A percentile compares a stretch with the other conserved stretches of the same genome.
Conservation (phyloP, 2,329 filamentous ascomycete genomes). For the Coniochaeta ligniaria region DNA sequence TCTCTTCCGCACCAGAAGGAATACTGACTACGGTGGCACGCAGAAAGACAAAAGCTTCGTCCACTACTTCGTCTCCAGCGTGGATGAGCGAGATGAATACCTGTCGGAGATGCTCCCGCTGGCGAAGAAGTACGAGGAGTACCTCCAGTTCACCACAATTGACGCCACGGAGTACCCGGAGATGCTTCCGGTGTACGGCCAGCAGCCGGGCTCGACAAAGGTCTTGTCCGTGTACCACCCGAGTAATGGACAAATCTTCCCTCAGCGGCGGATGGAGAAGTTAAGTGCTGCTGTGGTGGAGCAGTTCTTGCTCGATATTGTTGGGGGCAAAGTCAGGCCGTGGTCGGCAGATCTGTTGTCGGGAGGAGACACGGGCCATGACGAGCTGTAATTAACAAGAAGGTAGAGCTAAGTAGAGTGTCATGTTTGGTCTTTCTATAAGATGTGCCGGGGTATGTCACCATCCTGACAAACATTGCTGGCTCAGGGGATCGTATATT, state of each 20-base stretch:
- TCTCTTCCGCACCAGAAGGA: neutral
- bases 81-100: constrained; percentile 26
- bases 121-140: constrained; percentile 37
- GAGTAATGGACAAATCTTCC: constrained; percentile 35
- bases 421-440: too few relatives aligned
- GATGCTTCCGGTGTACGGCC: constrained; percentile 31
- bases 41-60: constrained; percentile 21
- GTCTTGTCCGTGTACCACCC: constrained; percentile 37
- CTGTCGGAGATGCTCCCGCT: constrained; percentile 26
- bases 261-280: constrained; percentile 18
- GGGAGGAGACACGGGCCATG: constrained; percentile 3
- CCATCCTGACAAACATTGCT: too few relatives aligned
- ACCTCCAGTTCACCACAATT: constrained; percentile 39
- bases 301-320: constrained; percentile 35
- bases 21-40: neutral
- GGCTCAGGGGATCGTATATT: too few relatives aligned
- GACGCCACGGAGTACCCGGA: constrained; percentile 37
- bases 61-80: constrained; percentile 23
- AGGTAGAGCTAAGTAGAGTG: too few relatives aligned
- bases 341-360: constrained; percentile 17
- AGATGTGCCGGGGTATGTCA: too few relatives aligned
- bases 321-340: constrained; percentile 30
- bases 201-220: constrained; percentile 18
- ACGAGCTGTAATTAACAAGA: constrained; percentile 12
- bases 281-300: constrained; percentile 29